These are phyloP conservation scores for Cercospora sesami DNA, from an alignment of 2,329 filamentous ascomycete genomes.

Conservation along the genomic window DNA sequence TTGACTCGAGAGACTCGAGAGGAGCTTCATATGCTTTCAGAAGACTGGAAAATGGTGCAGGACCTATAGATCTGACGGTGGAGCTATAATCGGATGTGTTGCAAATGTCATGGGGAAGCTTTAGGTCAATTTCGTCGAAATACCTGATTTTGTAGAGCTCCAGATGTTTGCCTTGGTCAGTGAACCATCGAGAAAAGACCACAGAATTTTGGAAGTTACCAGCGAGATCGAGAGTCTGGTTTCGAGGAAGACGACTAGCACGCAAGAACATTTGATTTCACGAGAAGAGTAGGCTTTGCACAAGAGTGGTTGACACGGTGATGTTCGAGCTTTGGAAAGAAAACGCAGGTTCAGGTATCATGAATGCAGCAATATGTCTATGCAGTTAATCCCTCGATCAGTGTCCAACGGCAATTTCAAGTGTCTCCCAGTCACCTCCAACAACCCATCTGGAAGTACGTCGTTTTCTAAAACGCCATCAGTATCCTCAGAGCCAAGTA, in stretches of 20 bases:
- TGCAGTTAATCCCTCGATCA: background rate
- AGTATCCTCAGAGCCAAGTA: background rate
- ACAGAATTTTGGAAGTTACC: background rate
- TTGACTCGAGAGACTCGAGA: background rate
- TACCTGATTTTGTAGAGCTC: background rate
- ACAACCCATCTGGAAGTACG: background rate
- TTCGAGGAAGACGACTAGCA: background rate
- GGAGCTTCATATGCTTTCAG: no score
- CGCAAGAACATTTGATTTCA: background rate
- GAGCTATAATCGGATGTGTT: background rate
- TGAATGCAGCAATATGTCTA: background rate
- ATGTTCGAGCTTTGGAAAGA: background rate
- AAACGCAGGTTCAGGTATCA: background rate
- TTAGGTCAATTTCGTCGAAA: background rate
- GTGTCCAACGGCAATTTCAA: background rate
- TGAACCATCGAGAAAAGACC: background rate
- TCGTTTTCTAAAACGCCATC: background rate
- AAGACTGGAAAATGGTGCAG: background rate
- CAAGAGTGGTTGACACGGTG: background rate
- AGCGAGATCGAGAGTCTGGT: background rate
- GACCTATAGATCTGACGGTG: background rate
- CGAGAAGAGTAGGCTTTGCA: background rate
- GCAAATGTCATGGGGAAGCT: background rate
- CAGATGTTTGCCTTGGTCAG: background rate
- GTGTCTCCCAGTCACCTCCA: background rate